Base-by-base conservation (phyloP, 2,329 filamentous ascomycete genomes). In the Parastagonospora nodorum region DNA sequence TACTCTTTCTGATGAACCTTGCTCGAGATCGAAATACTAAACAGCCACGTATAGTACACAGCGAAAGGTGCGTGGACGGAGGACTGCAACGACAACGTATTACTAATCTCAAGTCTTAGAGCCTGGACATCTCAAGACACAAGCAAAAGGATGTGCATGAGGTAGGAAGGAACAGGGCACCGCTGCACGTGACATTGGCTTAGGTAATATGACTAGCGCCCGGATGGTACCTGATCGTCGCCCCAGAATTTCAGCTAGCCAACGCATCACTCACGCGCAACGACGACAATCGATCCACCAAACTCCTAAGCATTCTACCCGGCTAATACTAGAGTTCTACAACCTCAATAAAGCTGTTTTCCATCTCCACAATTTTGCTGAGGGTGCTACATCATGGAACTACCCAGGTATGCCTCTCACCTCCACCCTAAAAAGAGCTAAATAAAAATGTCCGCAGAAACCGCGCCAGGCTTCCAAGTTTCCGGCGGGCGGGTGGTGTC, bases 401-500 rank as follows among this genome's bases (percentile, higher is more conserved):
- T 71, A 82, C 80, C 52, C 79, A 81, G 71, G 79, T 80, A 71
- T 24, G 19, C 19, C 5, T 24, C 8, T 49, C 37, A 19, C 14
- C 37, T 45, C 14, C 15, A 12, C 49, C 39, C n/a, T 42, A 32
- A 49, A 48, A 49, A 48, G 24, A 38, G 39, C 19, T 42, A 10
- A 10, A 31, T 43, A 27, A 43, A 55, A 28, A 37, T 58, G 42
- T 38, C 29, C 41, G 27, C 42, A 97, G 81, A 97, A 97, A 97
- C 75, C 90, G 93, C 67, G 92, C 90, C 90, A 57, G 94, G 94
- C 71, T 96, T 96, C 92, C 75, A 97, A 97, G 76, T 97, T 97
- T n/a, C n/a, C 75, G 94, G 94, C 73, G 94, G 94, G n/a, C n/a
- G 71, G 94, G 94, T 68, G 94, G 94, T 75, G 92, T 97, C 65